These are phyloP conservation scores for Nakazawaea anatomiae DNA, from an alignment of 805 yeast genomes.

Conservation along the genomic window DNA sequence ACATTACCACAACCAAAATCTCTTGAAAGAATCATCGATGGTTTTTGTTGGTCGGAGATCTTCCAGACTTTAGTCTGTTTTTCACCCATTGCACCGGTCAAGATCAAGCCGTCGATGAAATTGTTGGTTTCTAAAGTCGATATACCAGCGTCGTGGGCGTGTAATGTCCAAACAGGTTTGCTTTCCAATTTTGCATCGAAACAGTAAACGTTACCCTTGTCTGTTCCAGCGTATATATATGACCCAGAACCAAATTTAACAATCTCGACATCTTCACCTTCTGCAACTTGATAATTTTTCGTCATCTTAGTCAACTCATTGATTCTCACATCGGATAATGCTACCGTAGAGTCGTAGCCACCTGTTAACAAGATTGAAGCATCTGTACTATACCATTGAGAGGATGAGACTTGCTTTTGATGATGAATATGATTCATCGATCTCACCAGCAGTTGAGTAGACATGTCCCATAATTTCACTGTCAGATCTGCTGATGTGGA, in stretches of 20 bases:
- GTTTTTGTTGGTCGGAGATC: constrained; percentile 46
- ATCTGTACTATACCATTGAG: constrained; percentile 76
- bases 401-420: constrained; percentile 76
- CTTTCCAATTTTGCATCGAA: constrained; percentile 72
- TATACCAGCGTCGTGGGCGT: constrained; percentile 95
- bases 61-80: constrained; percentile 86
- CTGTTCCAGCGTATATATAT: constrained; percentile 81
- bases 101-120: constrained; percentile 64
- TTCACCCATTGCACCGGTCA: constrained; percentile 90
- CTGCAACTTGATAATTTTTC: constrained; percentile 54
- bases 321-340: constrained; percentile 80
- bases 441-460: constrained; percentile 67
- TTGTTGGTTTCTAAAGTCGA: constrained; percentile 70
- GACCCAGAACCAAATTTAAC: constrained; percentile 58
- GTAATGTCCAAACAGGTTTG: constrained; percentile 87
- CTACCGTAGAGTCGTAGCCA: constrained; percentile 84
- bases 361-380: constrained; percentile 77
- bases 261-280: constrained; percentile 73
- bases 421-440: constrained; percentile 67
- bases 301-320: constrained; percentile 54
- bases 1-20: constrained; percentile 95
- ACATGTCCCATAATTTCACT: constrained; percentile 91
- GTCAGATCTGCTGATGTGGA: constrained; percentile 95
- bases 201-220: constrained; percentile 81
- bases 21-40: constrained; percentile 85